phyloP scores from a whole-genome alignment of 192 early-diverging fungal genomes.

The Coemansia sp. region DNA sequence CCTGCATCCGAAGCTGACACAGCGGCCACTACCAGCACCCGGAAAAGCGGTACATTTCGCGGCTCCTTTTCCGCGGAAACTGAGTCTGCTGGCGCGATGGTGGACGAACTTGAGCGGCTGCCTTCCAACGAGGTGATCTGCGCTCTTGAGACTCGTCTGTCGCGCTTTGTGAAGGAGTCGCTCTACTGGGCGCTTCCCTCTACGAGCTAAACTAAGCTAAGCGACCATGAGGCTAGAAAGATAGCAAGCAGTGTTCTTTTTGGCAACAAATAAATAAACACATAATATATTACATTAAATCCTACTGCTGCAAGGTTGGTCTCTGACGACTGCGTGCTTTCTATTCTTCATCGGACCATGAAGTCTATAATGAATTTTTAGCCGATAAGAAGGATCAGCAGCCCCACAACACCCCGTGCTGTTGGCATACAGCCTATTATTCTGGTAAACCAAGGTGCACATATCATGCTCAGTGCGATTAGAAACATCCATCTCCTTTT shows the following conservation, averaged over 20 bases:
- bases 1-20: background rate
- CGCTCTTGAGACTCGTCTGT: slow-evolving; percentile 49
- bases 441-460: too few species aligned
- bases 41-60: slow-evolving; percentile 24
- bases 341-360: too few species aligned
- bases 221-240: background rate
- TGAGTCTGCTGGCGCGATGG: slow-evolving; percentile 26
- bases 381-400: too few species aligned
- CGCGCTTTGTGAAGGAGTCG: slow-evolving; percentile 55
- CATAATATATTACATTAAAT: too few species aligned
- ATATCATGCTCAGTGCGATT: too few species aligned
- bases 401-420: too few species aligned
- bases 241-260: background rate
- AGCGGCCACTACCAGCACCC: background rate
- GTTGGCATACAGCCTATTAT: too few species aligned
- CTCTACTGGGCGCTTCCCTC: slow-evolving; percentile 54
- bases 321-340: too few species aligned
- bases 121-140: slow-evolving; percentile 52
- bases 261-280: background rate
- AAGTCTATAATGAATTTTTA: too few species aligned
- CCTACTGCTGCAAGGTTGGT: too few species aligned
- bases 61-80: slow-evolving; percentile 13
- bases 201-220: slow-evolving; percentile 9
- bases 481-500: background rate
- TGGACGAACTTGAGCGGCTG: slow-evolving; percentile 48